Base-by-base conservation (phyloP, 164 flowering plant species). In the Warburgia ugandensis region DNA sequence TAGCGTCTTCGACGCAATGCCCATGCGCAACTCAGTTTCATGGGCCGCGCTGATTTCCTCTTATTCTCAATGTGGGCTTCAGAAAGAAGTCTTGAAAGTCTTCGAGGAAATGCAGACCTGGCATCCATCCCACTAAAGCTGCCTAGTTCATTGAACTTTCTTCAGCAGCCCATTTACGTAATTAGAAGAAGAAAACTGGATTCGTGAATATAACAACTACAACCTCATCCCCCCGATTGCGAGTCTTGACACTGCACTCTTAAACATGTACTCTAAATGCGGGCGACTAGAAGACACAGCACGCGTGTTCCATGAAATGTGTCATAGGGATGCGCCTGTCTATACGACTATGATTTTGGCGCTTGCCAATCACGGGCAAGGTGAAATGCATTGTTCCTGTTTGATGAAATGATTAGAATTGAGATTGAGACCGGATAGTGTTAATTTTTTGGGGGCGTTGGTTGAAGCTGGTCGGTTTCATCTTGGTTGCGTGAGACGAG, bases 341-440 rank as follows among this genome's bases (percentile, higher is more conserved):
- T 79, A 73, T 64, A 81, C 76, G 64, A 79, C 77, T 16, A 77
- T 77, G 80, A 77, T 79, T 9, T 61, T 72, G 21, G 83, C 79
- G 2, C 61, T 75, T 21, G 83, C 73, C 5, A 56, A 63, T 54
- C 76, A 79, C 45, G 90, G 85, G 3, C 53, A 45, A 39, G 79
- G 83, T 20, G 63, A 46, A 6, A 37, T 22, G 84, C 81, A 32
- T 55, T 79, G 36, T 42, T 58, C 5, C 55, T 76, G 38, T 82
- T 74, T 19, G 21, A 69, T 59, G 47, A 28, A 32, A 73, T 82
- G 86, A 52, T 20, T 29, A 11, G 22, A 6, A n/a, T 64, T 64
- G 25, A 72, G 77, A 11, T 31, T 80, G 8, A 25, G n/a, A 50
- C 78, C 80, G 14, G 83, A 82, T 55, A 72, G 69, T 45, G 77